Percentiles rank a stretch among this genome's conserved stretches.
Conservation (phyloP, 2,329 filamentous ascomycete species). For the Huntiella savannae region DNA sequence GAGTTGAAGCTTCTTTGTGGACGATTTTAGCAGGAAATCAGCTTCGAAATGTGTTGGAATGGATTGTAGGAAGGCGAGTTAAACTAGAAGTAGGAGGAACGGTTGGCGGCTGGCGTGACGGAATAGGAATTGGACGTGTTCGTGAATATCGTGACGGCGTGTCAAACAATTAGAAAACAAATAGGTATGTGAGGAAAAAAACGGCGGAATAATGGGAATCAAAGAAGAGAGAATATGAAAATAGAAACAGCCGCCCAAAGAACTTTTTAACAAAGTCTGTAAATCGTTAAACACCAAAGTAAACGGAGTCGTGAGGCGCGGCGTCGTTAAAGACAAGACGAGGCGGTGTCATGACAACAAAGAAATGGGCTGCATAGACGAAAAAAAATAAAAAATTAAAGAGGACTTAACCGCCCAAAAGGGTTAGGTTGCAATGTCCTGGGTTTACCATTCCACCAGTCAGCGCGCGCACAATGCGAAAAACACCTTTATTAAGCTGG, state of each 20-base stretch:
- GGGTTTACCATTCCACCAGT: too few species aligned
- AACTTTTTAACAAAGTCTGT: neutral
- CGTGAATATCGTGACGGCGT: neutral
- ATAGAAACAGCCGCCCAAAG: neutral
- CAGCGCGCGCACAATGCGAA: too few species aligned
- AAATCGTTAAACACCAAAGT: neutral
- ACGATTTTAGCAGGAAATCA: too few species aligned
- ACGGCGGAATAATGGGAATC: too few species aligned
- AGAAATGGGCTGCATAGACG: neutral
- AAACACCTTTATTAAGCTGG: too few species aligned
- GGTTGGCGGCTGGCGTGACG: too few species aligned
- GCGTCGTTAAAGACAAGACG: neutral
- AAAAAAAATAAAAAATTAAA: neutral
- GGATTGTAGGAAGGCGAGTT: too few species aligned
- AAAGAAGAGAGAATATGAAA: neutral
- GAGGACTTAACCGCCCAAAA: neutral
- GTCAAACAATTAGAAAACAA: neutral
- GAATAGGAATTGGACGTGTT: too few species aligned
- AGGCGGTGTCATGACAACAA: constrained; percentile 7
- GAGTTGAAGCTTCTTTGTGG: too few species aligned
- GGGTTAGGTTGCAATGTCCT: too few species aligned
- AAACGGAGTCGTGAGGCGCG: neutral
- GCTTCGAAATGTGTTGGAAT: too few species aligned
- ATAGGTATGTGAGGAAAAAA: neutral
- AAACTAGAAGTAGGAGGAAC: too few species aligned